phyloP scores from a whole-genome alignment of 257 asterid species.

The Echium plantagineum region DNA sequence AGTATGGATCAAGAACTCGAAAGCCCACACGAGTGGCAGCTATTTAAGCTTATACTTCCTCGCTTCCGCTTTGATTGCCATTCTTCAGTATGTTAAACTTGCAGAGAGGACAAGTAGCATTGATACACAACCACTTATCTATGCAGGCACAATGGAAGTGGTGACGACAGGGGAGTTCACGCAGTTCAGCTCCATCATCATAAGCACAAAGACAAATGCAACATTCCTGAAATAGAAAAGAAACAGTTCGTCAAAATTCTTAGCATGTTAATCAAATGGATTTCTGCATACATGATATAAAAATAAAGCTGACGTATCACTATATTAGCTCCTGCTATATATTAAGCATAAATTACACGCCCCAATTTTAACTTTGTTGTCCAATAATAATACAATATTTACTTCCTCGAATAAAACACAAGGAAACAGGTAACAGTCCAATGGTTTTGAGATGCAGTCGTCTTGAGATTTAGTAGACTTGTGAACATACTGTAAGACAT shows the following conservation, averaged over 20 bases:
- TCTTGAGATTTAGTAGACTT: too few species aligned
- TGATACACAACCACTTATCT: constrained; percentile 91
- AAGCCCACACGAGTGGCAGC: not conserved
- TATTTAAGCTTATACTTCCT: constrained; percentile 38
- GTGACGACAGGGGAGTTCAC: constrained; percentile 94
- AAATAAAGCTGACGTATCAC: too few species aligned
- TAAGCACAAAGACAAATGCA: constrained; percentile 84
- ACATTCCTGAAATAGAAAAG: constrained; percentile 54
- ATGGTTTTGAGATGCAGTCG: not conserved
- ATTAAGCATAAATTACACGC: too few species aligned
- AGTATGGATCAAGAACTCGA: not conserved
- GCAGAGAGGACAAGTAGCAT: constrained; percentile 96
- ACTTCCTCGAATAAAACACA: too few species aligned
- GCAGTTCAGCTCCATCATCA: constrained; percentile 84
- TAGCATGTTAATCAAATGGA: not conserved
- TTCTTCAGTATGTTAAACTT: constrained; percentile 78
- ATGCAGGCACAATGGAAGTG: constrained; percentile 83
- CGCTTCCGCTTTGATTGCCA: constrained; percentile 52
- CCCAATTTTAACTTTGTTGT: not conserved
- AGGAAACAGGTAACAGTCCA: too few species aligned
- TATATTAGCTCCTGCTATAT: too few species aligned
- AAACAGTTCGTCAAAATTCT: too few species aligned
- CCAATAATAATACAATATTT: too few species aligned
- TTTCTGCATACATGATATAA: not conserved
- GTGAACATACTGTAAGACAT: not conserved